Conservation (phyloP, 1,139 yeast genomes). For the Protomyces pachydermus region DNA sequence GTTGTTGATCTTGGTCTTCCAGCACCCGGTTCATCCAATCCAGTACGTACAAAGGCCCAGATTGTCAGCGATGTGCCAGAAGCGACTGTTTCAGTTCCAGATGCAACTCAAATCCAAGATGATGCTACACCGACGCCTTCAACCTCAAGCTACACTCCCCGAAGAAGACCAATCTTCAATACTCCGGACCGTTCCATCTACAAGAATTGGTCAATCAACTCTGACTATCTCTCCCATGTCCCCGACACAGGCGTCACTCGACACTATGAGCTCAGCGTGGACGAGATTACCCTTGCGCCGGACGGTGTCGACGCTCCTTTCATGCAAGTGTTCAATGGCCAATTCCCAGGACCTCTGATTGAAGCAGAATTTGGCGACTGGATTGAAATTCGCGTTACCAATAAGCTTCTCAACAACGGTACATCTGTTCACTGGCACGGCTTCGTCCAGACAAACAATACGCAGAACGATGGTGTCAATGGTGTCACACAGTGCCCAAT, state of each 20-base stretch:
- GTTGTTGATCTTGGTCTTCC: too few relatives aligned
- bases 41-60: not conserved
- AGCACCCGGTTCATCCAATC: too few relatives aligned
- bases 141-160: not conserved
- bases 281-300: slow-evolving; percentile 29
- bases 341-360: slow-evolving; percentile 72
- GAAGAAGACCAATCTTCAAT: not conserved
- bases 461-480: slow-evolving; percentile 77
- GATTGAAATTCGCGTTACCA: slow-evolving; percentile 55
- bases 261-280: not conserved
- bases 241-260: not conserved
- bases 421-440: slow-evolving; percentile 86
- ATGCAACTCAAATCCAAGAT: not conserved
- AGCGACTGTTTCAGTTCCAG: not conserved
- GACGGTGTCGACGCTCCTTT: slow-evolving; percentile 40
- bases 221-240: not conserved
- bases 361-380: slow-evolving; percentile 63
- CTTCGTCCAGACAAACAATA: slow-evolving; percentile 60
- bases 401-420: slow-evolving; percentile 51
- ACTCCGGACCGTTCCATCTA: not conserved
- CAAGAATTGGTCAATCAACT: not conserved
- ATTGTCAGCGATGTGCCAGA: not conserved
- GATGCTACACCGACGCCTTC: too few relatives aligned
- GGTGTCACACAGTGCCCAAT: slow-evolving; percentile 79
- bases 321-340: slow-evolving; percentile 38